Conservation (phyloP, 148 eudicot genomes). For the Camellia sinensis region DNA sequence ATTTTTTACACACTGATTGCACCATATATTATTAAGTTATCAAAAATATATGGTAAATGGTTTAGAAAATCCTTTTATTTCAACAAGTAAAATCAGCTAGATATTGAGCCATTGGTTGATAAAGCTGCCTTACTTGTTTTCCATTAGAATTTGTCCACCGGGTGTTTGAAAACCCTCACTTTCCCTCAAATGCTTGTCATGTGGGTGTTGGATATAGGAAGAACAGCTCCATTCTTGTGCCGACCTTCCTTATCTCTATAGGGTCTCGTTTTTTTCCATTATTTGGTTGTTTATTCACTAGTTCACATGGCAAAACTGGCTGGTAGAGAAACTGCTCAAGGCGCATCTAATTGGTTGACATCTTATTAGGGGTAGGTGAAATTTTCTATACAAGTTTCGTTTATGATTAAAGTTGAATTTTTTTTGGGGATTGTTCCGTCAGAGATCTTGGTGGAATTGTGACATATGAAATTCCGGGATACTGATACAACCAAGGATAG, state of each 20-base stretch:
- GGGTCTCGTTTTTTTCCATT: neutral
- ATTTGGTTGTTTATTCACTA: neutral
- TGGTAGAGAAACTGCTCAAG: neutral
- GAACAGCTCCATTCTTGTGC: neutral
- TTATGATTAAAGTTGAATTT: too few species aligned
- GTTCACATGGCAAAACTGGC: constrained; percentile 5
- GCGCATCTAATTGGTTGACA: neutral
- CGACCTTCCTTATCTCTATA: constrained; percentile 6
- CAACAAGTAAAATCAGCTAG: neutral
- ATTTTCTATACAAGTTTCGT: too few species aligned
- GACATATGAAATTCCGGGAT: too few species aligned
- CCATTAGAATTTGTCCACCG: too few species aligned
- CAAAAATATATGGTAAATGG: neutral
- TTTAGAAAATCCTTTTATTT: neutral
- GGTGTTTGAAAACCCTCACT: neutral
- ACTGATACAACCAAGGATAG: neutral
- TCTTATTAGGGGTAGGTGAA: neutral
- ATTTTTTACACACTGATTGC: neutral
- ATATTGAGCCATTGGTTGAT: neutral
- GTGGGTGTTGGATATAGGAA: constrained; percentile 6
- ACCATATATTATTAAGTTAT: neutral
- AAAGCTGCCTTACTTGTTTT: too few species aligned
- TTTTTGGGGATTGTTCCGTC: too few species aligned
- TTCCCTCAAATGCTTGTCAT: constrained; percentile 8
- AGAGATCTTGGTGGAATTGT: too few species aligned